Evolutionary conservation across 495 filamentous ascomycete genomes (phyloP).

Genomic region (Xylaria venustula): DNA sequence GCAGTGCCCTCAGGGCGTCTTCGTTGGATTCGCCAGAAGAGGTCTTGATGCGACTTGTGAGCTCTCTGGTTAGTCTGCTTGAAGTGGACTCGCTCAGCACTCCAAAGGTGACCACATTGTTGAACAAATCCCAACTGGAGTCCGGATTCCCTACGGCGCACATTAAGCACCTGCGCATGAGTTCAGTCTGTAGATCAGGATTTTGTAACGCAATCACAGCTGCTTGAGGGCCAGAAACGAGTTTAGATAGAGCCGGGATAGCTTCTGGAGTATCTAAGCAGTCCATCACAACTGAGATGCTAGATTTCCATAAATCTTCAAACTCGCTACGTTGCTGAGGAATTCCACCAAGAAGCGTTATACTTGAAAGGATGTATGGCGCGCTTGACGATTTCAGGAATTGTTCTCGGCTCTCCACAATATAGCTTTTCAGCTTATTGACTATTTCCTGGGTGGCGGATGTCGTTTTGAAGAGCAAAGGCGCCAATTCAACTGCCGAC

Average conservation of each 20-base stretch:
- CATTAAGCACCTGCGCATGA: constrained; percentile 33
- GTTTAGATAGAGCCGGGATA: constrained; percentile 29
- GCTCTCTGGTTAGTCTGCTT: constrained; percentile 23
- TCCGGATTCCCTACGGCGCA: constrained; percentile 24
- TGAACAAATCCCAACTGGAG: constrained; percentile 36
- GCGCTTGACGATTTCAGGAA: constrained; percentile 32
- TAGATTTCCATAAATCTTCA: constrained; percentile 33
- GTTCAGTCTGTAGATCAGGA: constrained; percentile 39
- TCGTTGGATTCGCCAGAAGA: constrained; percentile 20
- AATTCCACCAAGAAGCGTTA: constrained; percentile 33
- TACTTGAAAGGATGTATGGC: constrained; percentile 38
- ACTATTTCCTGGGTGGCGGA: constrained; percentile 12
- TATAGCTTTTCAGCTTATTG: constrained; percentile 8
- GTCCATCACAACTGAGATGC: constrained; percentile 32
- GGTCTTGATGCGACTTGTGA: constrained; percentile 21
- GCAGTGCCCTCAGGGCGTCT: constrained; percentile 37
- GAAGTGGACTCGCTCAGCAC: constrained; percentile 26
- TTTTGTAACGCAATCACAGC: constrained; percentile 24
- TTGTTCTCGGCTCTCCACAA: constrained; percentile 18
- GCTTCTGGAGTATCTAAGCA: constrained; percentile 18
- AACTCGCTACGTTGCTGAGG: constrained; percentile 31
- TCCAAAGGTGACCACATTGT: constrained; percentile 36
- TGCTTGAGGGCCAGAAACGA: constrained; percentile 38
- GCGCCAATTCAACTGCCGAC: constrained; percentile 37
- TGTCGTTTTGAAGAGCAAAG: constrained; percentile 23